Conservation (phyloP, 371 early-diverging fungal genomes). For the Furculomyces boomerangus region DNA sequence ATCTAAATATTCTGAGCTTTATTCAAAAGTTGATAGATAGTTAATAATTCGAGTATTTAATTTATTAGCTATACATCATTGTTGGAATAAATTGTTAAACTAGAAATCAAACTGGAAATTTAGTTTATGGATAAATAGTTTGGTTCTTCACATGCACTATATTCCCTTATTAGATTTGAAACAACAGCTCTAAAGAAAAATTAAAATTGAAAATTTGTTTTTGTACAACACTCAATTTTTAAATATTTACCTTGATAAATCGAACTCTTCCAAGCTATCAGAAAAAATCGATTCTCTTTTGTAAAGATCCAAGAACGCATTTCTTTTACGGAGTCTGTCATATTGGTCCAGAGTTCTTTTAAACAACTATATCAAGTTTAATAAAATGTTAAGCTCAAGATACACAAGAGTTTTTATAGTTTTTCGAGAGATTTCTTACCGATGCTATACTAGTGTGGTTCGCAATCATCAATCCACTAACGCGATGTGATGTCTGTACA, state of each 20-base stretch:
- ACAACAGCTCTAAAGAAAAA: constrained; percentile 24
- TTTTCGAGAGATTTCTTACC: not conserved
- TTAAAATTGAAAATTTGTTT: constrained; percentile 2
- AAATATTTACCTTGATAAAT: constrained; percentile 23
- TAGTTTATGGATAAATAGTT: constrained; percentile 33
- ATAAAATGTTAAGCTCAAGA: constrained; percentile 2
- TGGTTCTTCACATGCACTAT: constrained; percentile 83
- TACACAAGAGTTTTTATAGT: constrained; percentile 1
- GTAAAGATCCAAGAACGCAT: constrained; percentile 98
- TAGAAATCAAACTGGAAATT: not conserved
- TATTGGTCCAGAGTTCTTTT: constrained; percentile 90
- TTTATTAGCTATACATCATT: not conserved
- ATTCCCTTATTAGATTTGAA: constrained; percentile 81
- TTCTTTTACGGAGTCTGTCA: constrained; percentile 88
- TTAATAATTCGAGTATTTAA: not conserved
- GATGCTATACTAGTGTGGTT: constrained; percentile 90
- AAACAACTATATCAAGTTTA: constrained; percentile 43
- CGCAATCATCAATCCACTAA: constrained; percentile 94
- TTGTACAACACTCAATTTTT: not conserved
- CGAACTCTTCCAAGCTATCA: constrained; percentile 83
- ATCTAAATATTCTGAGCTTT: too few relatives aligned
- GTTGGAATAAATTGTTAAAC: not conserved
- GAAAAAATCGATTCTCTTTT: constrained; percentile 63
- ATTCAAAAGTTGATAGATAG: too few relatives aligned
- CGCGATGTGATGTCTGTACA: constrained; percentile 74